Conservation (phyloP, 495 filamentous ascomycete species). For the Wilcoxina mikolae region DNA sequence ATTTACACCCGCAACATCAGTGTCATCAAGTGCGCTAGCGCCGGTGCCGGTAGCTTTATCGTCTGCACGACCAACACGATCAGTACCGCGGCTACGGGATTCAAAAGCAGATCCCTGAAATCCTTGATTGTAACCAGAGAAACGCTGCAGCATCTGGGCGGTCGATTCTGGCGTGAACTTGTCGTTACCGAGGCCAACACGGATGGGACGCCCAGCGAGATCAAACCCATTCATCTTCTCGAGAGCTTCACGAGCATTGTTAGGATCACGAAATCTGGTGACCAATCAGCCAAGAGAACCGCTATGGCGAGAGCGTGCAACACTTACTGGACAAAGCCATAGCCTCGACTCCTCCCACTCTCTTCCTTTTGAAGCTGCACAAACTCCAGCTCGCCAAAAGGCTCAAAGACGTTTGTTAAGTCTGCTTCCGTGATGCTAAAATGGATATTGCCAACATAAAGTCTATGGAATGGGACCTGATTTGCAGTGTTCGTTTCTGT, state of each 20-base stretch:
- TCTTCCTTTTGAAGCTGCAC: conserved; percentile 96
- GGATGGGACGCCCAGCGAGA: conserved; percentile 90
- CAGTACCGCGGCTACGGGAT: conserved; percentile 64
- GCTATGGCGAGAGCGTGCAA: background rate
- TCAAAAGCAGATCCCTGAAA: conserved; percentile 92
- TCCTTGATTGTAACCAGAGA: conserved; percentile 59
- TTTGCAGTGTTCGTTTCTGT: conserved; percentile 47
- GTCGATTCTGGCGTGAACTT: conserved; percentile 99
- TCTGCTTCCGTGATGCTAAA: conserved; percentile 98
- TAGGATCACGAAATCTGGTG: conserved; percentile 74
- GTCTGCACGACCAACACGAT: conserved; percentile 79
- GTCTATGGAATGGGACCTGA: conserved; percentile 87
- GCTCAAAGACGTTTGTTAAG: conserved; percentile 91
- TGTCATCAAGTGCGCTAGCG: conserved; percentile 93
- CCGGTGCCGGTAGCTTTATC: conserved; percentile 69
- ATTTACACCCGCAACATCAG: conserved; percentile 94
- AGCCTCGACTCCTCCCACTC: conserved; percentile 76
- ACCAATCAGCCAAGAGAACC: conserved; percentile 26
- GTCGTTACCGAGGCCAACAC: conserved; percentile 99
- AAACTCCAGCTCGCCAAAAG: conserved; percentile 95
- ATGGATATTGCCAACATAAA: conserved; percentile 99
- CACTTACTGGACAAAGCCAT: conserved; percentile 97
- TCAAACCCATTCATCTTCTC: conserved; percentile 99
- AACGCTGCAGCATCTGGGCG: conserved; percentile 75
- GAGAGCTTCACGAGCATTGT: conserved; percentile 79